Base-by-base conservation (phyloP, 1,284 basidiomycete genomes). In the Tetrapyrgos nigripes region DNA sequence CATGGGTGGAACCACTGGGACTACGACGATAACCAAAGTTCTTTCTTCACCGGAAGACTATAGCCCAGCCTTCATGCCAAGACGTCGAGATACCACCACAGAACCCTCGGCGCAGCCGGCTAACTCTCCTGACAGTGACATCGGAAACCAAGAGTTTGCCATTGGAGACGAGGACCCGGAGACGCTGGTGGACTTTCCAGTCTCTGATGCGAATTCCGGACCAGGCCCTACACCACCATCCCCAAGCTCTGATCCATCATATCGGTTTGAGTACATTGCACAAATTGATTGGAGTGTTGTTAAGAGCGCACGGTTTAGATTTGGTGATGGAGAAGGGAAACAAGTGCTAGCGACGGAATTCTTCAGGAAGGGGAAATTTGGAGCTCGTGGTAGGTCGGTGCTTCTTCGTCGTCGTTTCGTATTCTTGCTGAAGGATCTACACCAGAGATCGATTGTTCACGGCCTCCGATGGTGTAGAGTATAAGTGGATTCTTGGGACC, bases 381-480 rank as follows among this genome's bases (percentile, higher is more conserved):
- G 48, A 5, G 47, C 28, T 21, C 52, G 37, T 50, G 48, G 48
- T 17, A 27, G 49, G 28, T 45, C 24, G 28, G 50, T 19, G 37
- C 10, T 27, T 31, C 11, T 44, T 6, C 6, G 23, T 49, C 3
- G n/a, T n/a, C n/a, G n/a, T n/a, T n/a, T n/a, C n/a, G n/a, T n/a
- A n/a, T n/a, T n/a, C n/a, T n/a, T n/a, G 19, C 26, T 24, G 5
- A 26, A 27, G 43, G 24, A 13, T 4, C 47, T 13, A 27, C 28
- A 27, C 9, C 24, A 75, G 72, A n/a, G 57, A 69, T 58, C 69
- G 70, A 3, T 59, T 68, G 3, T 76, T 76, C 53, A 70, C 64
- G 19, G 74, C 65, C 0, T 68, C 64, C 1, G 76, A 78, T 52
- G 73, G 74, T 2, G 69, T 66, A 46, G 72, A 74, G 58, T 78